Base-by-base conservation (phyloP, 352 stramenopile genomes). In the Phytophthora sp. region DNA sequence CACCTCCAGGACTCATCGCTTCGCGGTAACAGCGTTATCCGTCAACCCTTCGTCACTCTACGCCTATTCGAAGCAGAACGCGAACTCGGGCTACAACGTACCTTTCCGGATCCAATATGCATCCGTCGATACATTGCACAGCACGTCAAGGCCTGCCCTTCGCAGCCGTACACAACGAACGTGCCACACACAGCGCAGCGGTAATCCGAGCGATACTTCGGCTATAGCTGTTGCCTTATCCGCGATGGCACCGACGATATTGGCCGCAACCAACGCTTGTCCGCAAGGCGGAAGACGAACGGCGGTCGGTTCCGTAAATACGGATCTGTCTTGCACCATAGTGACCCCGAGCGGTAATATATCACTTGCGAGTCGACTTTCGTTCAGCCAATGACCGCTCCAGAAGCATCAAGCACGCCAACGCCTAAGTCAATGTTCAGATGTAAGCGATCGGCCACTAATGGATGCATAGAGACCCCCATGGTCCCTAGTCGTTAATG, bases 71-170 rank as follows among this genome's bases (percentile, higher is more conserved):
- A n/a, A n/a, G n/a, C n/a, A n/a, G n/a, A n/a, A n/a, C n/a, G n/a
- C n/a, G n/a, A n/a, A n/a, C n/a, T n/a, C n/a, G n/a, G n/a, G n/a
- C 3, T n/a, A 13, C 7, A 1, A 0, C 31, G 4, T n/a, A 16
- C 5, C 0, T 13, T n/a, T n/a, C n/a, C n/a, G n/a, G n/a, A n/a
- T n/a, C n/a, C n/a, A n/a, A n/a, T 1, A 7, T 4, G 42, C 56
- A 6, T 56, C 56, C 0, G 30, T 41, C 3, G 56, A 64, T 0
- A 45, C 31, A 13, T 64, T 64, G 18, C 56, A 64, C 3, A 64
- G 44, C 7, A 57, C 54, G 0, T 46, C 54, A 0, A 62, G 0
- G 0, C 45, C 7, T 18, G 27, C 16, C 1, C 29, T 12, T 7
- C 13, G 1, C 4, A 6, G 24, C 38, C 6, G 38, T 7, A 18